Conservation (phyloP, 495 filamentous ascomycete species). For the Lasiosphaeria ovina region DNA sequence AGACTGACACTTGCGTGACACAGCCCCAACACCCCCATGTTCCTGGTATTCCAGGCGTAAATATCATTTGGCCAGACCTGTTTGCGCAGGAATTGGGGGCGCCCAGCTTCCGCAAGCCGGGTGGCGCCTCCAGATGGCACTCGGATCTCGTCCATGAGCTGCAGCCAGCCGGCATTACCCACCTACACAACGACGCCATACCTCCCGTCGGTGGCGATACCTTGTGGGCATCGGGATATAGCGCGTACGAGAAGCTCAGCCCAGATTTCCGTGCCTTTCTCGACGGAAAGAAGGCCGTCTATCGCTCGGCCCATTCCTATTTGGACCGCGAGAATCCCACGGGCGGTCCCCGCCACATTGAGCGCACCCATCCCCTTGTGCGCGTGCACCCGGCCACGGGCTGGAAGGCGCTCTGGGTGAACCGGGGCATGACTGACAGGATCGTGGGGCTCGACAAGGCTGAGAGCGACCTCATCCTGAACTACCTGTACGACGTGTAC, state of each 20-base stretch:
- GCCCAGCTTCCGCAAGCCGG: constrained; percentile 61
- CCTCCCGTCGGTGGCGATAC: constrained; percentile 67
- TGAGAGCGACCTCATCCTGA: constrained; percentile 66
- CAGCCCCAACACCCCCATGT: constrained; percentile 70
- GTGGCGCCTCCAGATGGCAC: constrained; percentile 66
- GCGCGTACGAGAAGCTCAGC: constrained; percentile 70
- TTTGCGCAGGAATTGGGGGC: constrained; percentile 50
- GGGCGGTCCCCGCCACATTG: constrained; percentile 61
- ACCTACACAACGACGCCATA: constrained; percentile 66
- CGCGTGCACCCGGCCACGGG: constrained; percentile 69
- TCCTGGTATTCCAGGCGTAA: constrained; percentile 61
- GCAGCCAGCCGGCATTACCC: constrained; percentile 68
- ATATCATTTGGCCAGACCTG: constrained; percentile 67
- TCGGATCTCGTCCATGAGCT: constrained; percentile 68
- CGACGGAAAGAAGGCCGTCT: constrained; percentile 65
- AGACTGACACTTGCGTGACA: constrained; percentile 7
- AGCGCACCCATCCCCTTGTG: constrained; percentile 66
- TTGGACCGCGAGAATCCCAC: constrained; percentile 61
- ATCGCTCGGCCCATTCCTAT: constrained; percentile 64
- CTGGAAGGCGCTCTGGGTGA: constrained; percentile 71
- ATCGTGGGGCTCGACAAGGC: constrained; percentile 65
- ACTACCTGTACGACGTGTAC: constrained; percentile 63
- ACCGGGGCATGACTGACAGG: constrained; percentile 61
- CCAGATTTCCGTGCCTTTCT: constrained; percentile 68
- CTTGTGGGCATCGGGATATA: constrained; percentile 68